These are phyloP conservation scores for Agarophyton chilense DNA, from an alignment of 23 red algal genomes.

Conservation along the genomic window DNA sequence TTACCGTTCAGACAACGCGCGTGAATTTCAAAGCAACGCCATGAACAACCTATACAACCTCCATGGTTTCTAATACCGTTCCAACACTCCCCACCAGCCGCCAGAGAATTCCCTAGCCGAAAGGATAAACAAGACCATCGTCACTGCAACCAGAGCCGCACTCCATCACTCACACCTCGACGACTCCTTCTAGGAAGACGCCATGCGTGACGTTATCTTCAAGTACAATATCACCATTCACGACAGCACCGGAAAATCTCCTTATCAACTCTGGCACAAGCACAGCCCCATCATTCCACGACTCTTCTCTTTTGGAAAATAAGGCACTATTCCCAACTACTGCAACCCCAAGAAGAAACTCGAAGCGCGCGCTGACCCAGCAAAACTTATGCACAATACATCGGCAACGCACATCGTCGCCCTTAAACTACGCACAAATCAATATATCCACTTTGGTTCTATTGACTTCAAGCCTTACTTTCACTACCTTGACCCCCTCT, in stretches of 20 bases:
- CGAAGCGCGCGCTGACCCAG: too few species aligned
- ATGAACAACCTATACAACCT: background rate
- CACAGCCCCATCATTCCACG: too few species aligned
- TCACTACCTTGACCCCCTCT: too few species aligned
- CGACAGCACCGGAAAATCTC: slow-evolving; percentile 1
- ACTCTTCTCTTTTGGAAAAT: too few species aligned
- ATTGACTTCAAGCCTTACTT: too few species aligned
- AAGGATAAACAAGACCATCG: slow-evolving; percentile 9
- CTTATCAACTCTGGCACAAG: background rate
- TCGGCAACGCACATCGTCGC: too few species aligned
- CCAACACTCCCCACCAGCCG: background rate
- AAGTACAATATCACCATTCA: slow-evolving; percentile 23
- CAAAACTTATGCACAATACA: too few species aligned
- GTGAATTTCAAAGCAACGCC: slow-evolving; percentile 9
- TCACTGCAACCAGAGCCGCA: slow-evolving; percentile 5
- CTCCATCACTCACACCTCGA: background rate
- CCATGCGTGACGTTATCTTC: slow-evolving; percentile 4
- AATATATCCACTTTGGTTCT: too few species aligned
- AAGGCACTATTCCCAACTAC: too few species aligned
- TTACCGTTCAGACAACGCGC: background rate
- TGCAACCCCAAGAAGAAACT: too few species aligned
- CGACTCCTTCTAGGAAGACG: slow-evolving; percentile 20
- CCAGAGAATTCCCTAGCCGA: slow-evolving; percentile 18
- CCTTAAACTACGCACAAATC: too few species aligned
- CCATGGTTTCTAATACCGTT: background rate